Base-by-base conservation (phyloP, 2,329 filamentous ascomycete genomes). In the Cryphonectria naterciae region DNA sequence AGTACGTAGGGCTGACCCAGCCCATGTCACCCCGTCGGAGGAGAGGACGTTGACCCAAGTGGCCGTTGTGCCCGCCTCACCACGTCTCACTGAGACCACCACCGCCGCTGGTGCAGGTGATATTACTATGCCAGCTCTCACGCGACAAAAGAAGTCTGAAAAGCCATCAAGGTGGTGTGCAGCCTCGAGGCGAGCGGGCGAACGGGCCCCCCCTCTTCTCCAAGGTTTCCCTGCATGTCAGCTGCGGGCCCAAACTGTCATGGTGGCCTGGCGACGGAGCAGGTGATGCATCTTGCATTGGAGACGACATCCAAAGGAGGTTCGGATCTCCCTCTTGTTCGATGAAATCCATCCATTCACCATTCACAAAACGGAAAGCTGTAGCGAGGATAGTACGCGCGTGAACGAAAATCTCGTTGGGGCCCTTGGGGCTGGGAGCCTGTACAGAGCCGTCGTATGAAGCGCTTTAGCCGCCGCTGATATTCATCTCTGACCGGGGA, bases 381-480 rank as follows among this genome's bases (percentile, higher is more conserved):
- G 46, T 49, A 49, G 10, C 46, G 46, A 49, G 46, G 46, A 41
- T 25, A 15, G 60, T 41, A 63, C 4, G 61, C 6, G 39, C 8
- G 22, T 39, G 61, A 39, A 41, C 7, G 32, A 52, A n/a, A 13
- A 65, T 65, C 25, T 46, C 43, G 25, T 37, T 49, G 46, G 22
- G 22, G 3, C 32, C 19, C 46, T 10, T 10, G 37, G 37, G 37
- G 37, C 37, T 39, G 37, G n/a, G n/a, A 17, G 62, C 25, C 39
- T 49, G 62, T 49, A 17, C 28, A 15, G 41, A 15, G 19, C 4
- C 43, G 13, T 35, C 28, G n/a, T 43, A 37, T 6, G 52, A 43
- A 65, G 67, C 69, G 69, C 66, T 43, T 22, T 61, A 68, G n/a
- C 69, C 69, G 69, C 66, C 54, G 32, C 35, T 67, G 54, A 35